phyloP scores from a whole-genome alignment of 257 asterid species.

The Anisodus acutangulus region DNA sequence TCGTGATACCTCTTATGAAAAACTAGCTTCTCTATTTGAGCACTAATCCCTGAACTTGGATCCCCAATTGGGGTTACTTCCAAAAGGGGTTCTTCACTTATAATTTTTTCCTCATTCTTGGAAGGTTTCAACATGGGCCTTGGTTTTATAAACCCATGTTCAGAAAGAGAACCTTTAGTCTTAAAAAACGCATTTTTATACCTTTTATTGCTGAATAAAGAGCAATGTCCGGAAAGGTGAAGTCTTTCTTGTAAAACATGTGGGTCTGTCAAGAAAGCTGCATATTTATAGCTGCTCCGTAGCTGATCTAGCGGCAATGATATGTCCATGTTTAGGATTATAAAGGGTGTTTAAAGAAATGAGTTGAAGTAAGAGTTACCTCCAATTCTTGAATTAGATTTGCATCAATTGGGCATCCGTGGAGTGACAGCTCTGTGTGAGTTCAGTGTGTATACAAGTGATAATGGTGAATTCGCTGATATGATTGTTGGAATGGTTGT shows the following conservation, averaged over 20 bases:
- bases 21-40: constrained; percentile 74
- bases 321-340: constrained; percentile 50
- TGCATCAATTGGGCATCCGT: background rate
- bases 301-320: constrained; percentile 62
- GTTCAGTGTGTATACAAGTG: background rate
- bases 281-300: constrained; percentile 48
- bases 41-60: constrained; percentile 50
- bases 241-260: constrained; percentile 36
- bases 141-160: constrained; percentile 56
- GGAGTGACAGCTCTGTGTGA: background rate
- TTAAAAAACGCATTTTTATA: constrained; percentile 35
- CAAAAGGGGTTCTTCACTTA: constrained; percentile 36
- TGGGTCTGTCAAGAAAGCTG: constrained; percentile 48
- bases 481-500: background rate
- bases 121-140: constrained; percentile 41
- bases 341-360: constrained; percentile 21
- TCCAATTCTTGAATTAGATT: background rate
- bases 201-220: constrained; percentile 38
- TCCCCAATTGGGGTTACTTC: constrained; percentile 37
- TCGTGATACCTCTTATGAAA: constrained; percentile 59
- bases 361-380: constrained; percentile 26
- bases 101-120: constrained; percentile 31
- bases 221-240: constrained; percentile 34
- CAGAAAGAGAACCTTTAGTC: constrained; percentile 54
- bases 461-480: constrained; percentile 5